A percentile compares a stretch with the other conserved stretches of the same genome.
Evolutionary conservation across 345 rosid species (phyloP).

Genomic region (Sapria himalayana): DNA sequence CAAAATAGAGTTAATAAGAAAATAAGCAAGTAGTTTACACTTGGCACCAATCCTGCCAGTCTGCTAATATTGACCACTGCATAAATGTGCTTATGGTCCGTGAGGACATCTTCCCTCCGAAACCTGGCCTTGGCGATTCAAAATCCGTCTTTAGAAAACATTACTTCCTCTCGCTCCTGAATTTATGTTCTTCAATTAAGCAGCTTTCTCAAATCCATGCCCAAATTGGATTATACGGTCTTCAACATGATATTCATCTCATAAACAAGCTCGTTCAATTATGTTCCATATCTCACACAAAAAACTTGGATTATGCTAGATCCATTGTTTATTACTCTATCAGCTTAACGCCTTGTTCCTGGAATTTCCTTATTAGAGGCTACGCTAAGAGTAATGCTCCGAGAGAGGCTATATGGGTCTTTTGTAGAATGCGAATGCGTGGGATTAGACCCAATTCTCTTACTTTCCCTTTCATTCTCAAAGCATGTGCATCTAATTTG

Average conservation of each 20-base stretch:
- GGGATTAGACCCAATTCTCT: constrained; percentile 38
- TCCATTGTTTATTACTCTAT: constrained; percentile 19
- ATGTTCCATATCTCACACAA: constrained; percentile 27
- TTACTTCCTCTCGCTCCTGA: constrained; percentile 27
- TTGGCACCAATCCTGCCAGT: no score
- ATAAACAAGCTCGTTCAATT: constrained; percentile 28
- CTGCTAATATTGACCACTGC: no score
- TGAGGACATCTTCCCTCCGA: constrained; percentile 6
- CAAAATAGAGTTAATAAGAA: no score
- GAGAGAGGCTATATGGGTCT: constrained; percentile 26
- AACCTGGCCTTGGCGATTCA: constrained; percentile 9
- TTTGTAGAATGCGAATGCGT: constrained; percentile 35
- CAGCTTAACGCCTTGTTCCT: constrained; percentile 23
- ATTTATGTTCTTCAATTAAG: constrained; percentile 26
- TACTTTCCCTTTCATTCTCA: constrained; percentile 54
- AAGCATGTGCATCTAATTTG: constrained; percentile 30
- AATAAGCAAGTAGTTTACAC: no score
- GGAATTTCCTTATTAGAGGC: constrained; percentile 52
- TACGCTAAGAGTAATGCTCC: constrained; percentile 34
- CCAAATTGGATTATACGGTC: constrained; percentile 32
- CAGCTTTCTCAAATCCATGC: constrained; percentile 44
- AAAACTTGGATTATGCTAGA: constrained; percentile 24
- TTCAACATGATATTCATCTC: constrained; percentile 25
- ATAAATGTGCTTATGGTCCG: no score
- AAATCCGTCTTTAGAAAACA: constrained; percentile 21